A percentile compares a stretch with the other conserved stretches of the same genome.
These are phyloP conservation scores for Ochromonadaceae sp. DNA, from an alignment of 352 stramenopile species.

Conservation along the genomic window DNA sequence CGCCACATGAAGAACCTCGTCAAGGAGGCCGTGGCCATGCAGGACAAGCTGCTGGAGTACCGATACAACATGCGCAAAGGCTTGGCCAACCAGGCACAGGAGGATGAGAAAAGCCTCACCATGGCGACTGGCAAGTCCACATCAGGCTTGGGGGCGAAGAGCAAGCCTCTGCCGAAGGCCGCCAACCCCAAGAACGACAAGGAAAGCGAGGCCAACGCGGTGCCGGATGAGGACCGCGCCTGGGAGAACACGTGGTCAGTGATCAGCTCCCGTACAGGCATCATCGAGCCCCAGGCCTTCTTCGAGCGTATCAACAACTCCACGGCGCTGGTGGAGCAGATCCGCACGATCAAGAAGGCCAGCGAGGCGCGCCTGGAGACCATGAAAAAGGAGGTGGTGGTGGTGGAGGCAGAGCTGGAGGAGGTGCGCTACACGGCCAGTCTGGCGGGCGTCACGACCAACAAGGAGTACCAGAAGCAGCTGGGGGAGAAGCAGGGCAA, in stretches of 20 bases:
- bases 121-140: neutral
- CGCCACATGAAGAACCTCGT: conserved; percentile 17
- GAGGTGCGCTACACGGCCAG: conserved; percentile 3
- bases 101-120: neutral
- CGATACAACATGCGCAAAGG: neutral
- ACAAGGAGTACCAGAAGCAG: neutral
- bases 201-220: neutral
- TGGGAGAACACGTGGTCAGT: neutral
- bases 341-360: neutral
- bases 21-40: conserved; percentile 1
- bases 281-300: conserved; percentile 6
- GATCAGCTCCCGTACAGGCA: conserved; percentile 1
- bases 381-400: conserved; percentile 1
- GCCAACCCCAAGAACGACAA: neutral
- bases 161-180: neutral
- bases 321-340: neutral
- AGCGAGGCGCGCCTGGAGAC: neutral
- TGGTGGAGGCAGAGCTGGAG: conserved; percentile 5
- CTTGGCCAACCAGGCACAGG: neutral
- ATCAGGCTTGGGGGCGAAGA: neutral
- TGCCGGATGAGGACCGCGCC: neutral
- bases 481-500: neutral
- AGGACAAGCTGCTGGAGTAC: neutral
- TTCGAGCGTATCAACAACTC: conserved; percentile 12
- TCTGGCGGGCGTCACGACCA: neutral